Percentiles rank a stretch among this genome's conserved stretches.
phyloP scores from a whole-genome alignment of 2,329 filamentous ascomycete species.

The Fusarium secorum region DNA sequence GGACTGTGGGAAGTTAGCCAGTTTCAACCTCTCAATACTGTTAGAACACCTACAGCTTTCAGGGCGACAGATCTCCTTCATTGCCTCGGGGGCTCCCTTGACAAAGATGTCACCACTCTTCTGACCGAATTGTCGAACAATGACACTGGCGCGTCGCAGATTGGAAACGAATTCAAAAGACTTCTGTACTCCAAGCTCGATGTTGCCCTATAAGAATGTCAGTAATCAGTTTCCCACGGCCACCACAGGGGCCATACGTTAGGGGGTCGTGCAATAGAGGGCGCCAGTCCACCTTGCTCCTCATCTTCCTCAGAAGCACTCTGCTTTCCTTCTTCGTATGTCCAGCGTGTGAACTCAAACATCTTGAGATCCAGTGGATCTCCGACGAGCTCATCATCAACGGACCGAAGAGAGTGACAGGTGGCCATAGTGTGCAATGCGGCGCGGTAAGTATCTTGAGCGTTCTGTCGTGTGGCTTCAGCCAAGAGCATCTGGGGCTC shows the following conservation, averaged over 20 bases:
- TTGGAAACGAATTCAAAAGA: constrained; percentile 96
- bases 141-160: constrained; percentile 87
- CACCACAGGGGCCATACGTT: constrained; percentile 56
- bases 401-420: constrained; percentile 86
- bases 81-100: constrained; percentile 95
- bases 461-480: constrained; percentile 39
- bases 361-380: constrained; percentile 97
- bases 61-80: constrained; percentile 88
- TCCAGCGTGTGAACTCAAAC: constrained; percentile 96
- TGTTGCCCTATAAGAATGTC: constrained; percentile 52
- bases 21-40: neutral
- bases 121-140: constrained; percentile 87
- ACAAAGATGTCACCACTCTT: constrained; percentile 88
- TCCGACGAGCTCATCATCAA: constrained; percentile 89
- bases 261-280: constrained; percentile 89
- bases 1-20: constrained; percentile 61
- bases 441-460: constrained; percentile 57
- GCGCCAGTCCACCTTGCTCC: constrained; percentile 77
- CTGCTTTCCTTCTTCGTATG: constrained; percentile 86
- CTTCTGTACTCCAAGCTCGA: constrained; percentile 90
- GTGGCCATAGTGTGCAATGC: constrained; percentile 96
- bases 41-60: constrained; percentile 71
- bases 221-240: neutral
- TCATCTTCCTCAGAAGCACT: constrained; percentile 72
- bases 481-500: constrained; percentile 68